These are phyloP conservation scores for Prunus padus DNA, from an alignment of 306 rosid genomes.

Conservation along the genomic window DNA sequence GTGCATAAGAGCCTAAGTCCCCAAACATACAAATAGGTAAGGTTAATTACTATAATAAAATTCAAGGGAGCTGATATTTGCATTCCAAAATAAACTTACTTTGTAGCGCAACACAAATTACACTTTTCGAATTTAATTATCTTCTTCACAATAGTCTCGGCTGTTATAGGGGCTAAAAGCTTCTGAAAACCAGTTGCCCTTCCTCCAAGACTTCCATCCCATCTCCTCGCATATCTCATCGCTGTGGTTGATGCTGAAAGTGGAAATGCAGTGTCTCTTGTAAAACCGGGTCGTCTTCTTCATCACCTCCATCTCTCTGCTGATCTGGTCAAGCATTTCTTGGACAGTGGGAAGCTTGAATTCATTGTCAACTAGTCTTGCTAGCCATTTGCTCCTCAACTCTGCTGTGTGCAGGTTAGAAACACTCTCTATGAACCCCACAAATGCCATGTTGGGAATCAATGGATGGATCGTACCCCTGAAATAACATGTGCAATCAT, in stretches of 20 bases:
- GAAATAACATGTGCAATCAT: background rate
- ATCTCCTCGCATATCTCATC: conserved; percentile 63
- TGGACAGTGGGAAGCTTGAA: conserved; percentile 53
- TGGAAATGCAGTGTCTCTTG: conserved; percentile 63
- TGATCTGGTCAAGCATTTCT: conserved; percentile 42
- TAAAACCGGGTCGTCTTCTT: conserved; percentile 52
- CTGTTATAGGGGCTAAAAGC: conserved; percentile 57
- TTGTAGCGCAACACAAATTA: background rate
- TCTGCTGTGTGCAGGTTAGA: conserved; percentile 62
- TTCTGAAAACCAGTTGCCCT: conserved; percentile 50
- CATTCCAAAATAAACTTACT: background rate
- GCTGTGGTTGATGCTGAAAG: conserved; percentile 64
- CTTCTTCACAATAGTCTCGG: conserved; percentile 41
- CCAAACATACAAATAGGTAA: background rate
- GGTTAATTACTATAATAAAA: background rate
- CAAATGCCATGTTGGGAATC: conserved; percentile 63
- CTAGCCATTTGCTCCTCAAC: conserved; percentile 58
- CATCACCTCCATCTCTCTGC: conserved; percentile 46
- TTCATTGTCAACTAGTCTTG: conserved; percentile 40
- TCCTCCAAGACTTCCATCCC: conserved; percentile 54
- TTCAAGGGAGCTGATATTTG: background rate
- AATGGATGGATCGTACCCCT: conserved; percentile 60
- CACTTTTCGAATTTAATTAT: background rate
- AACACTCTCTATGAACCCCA: conserved; percentile 62
- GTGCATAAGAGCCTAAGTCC: background rate